Evolutionary conservation across 495 filamentous ascomycete genomes (phyloP).

Genomic region (Aspergillus heteromorphus): DNA sequence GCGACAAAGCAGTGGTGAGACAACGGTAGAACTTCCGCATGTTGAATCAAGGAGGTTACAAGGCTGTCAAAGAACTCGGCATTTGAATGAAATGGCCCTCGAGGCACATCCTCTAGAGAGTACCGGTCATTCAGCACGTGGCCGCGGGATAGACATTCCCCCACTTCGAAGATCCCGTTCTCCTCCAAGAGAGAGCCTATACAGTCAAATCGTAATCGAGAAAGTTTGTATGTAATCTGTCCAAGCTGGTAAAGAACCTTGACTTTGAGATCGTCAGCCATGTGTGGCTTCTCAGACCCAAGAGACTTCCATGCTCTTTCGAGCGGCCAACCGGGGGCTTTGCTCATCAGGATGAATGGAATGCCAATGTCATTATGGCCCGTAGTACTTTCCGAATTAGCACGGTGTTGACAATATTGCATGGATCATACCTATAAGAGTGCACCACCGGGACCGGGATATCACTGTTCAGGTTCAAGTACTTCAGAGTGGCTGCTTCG

Average conservation of each 20-base stretch:
- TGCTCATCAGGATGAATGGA: slow-evolving; percentile 24
- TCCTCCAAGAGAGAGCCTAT: slow-evolving; percentile 23
- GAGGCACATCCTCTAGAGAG: slow-evolving; percentile 10
- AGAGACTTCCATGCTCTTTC: slow-evolving; percentile 15
- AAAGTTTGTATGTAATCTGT: slow-evolving; percentile 19
- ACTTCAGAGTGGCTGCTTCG: slow-evolving; percentile 21
- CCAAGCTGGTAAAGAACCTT: slow-evolving; percentile 21
- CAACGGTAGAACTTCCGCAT: slow-evolving; percentile 17
- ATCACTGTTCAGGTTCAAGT: slow-evolving; percentile 19
- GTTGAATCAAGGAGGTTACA: slow-evolving; percentile 10
- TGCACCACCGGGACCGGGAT: slow-evolving; percentile 26
- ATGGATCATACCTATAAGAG: slow-evolving; percentile 13
- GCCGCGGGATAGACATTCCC: slow-evolving; percentile 22
- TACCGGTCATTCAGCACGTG: slow-evolving; percentile 20
- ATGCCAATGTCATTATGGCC: slow-evolving; percentile 20
- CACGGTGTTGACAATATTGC: not conserved
- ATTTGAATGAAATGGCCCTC: slow-evolving; percentile 18
- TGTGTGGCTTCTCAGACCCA: slow-evolving; percentile 8
- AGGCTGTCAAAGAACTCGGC: slow-evolving; percentile 19
- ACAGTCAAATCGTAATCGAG: slow-evolving; percentile 20
- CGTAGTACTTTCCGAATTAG: slow-evolving; percentile 12
- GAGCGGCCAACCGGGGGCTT: slow-evolving; percentile 21
- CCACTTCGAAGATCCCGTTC: slow-evolving; percentile 11
- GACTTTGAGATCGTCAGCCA: slow-evolving; percentile 9
- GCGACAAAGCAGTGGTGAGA: slow-evolving; percentile 23